phyloP scores from a whole-genome alignment of 306 rosid genomes.

The Heteromeles arbutifolia region DNA sequence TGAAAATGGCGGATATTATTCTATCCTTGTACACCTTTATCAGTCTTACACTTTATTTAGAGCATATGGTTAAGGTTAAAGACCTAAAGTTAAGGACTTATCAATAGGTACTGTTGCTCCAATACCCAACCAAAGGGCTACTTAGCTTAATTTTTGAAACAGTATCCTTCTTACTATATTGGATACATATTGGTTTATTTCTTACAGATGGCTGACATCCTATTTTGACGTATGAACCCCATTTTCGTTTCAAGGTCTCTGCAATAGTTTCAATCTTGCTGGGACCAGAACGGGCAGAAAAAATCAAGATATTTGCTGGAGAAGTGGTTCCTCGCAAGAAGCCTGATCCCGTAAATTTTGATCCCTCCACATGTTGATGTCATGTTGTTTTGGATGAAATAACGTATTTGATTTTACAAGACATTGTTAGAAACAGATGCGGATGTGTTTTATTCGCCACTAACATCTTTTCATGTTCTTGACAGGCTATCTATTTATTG shows the following conservation, averaged over 20 bases:
- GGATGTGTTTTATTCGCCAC: neutral
- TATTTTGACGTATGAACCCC: slow-evolving; percentile 14
- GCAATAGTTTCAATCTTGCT: slow-evolving; percentile 86
- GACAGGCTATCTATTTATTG: slow-evolving; percentile 80
- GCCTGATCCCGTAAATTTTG: slow-evolving; percentile 82
- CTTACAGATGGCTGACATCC: neutral
- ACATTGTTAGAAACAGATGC: neutral
- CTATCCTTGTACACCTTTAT: neutral
- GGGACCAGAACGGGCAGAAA: slow-evolving; percentile 83
- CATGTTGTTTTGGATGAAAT: neutral
- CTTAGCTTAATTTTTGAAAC: slow-evolving; percentile 1
- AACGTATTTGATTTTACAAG: neutral
- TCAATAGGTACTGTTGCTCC: too few relatives aligned
- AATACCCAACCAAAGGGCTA: too few relatives aligned
- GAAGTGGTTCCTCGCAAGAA: slow-evolving; percentile 96
- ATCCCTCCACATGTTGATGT: slow-evolving; percentile 14
- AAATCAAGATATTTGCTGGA: slow-evolving; percentile 91
- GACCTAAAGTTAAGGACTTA: too few relatives aligned
- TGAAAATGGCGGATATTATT: neutral
- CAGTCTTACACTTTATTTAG: neutral
- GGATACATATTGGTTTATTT: neutral
- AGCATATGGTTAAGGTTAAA: neutral
- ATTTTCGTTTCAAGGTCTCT: slow-evolving; percentile 60
- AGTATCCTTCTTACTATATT: neutral
- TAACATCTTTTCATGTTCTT: slow-evolving; percentile 21